Conservation (phyloP, 805 yeast genomes). For the Zygoascus tannicola region DNA sequence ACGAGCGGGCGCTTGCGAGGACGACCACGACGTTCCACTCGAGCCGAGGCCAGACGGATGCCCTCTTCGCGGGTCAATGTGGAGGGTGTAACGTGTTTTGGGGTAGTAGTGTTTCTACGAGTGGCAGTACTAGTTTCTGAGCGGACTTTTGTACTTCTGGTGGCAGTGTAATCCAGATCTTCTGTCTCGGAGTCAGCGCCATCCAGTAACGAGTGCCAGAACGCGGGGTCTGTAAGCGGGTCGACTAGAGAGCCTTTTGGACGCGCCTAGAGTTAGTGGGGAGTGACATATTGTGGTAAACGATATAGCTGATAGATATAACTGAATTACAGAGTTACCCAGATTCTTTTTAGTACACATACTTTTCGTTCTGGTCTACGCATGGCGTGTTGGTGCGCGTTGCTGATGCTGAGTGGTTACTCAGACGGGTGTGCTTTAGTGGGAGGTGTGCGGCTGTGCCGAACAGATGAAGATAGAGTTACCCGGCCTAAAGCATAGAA, state of each 20-base stretch:
- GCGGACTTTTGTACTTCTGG: background rate
- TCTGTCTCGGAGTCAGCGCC: background rate
- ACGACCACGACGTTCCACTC: constrained; percentile 3
- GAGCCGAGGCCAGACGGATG: background rate
- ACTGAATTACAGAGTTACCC: background rate
- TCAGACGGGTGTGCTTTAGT: background rate
- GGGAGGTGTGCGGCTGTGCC: no score
- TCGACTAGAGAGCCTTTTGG: constrained; percentile 15
- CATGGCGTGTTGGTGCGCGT: background rate
- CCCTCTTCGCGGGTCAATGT: constrained; percentile 1
- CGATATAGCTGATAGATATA: no score
- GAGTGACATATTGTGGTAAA: background rate
- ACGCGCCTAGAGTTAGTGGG: constrained; percentile 11
- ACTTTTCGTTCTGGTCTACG: constrained; percentile 3
- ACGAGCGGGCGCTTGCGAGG: constrained; percentile 4
- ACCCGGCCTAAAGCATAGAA: no score
- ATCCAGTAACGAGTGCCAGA: constrained; percentile 12
- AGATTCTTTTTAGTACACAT: background rate
- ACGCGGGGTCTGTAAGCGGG: constrained; percentile 13
- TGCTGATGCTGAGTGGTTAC: background rate
- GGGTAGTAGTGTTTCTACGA: background rate
- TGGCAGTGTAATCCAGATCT: background rate
- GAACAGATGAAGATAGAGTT: no score
- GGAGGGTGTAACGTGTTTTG: background rate
- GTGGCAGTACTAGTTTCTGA: background rate